Evolutionary conservation across 306 rosid genomes (phyloP), one percentile per base, ranked within the genome.

Genomic region (Acacia melanoxylon): DNA sequence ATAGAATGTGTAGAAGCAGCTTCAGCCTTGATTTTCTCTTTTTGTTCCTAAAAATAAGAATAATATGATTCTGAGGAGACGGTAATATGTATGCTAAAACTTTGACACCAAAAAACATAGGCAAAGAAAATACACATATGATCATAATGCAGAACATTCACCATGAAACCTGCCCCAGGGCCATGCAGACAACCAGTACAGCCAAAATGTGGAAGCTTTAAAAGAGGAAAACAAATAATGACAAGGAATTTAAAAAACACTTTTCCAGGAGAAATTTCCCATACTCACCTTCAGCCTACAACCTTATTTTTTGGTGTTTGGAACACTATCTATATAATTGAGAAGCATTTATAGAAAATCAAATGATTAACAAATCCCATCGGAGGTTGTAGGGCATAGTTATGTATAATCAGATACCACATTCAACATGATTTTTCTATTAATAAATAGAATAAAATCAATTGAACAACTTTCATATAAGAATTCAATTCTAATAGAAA

Each of bases 1-100:
- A 82, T 72, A 73, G 91, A 74, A 83, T 86, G 89, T 27, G 86
- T 62, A 74, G 86, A 67, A 59, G 91, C 79, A 91, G 94, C 94
- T 82, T 93, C 98, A 52, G 96, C 97, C 89, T 89, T 92, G 75
- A 84, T 80, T 82, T 95, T 93, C 80, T 93, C 99, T 87, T 86
- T 92, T 27, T 25, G 85, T 33, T 93, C 97, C 99, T 95, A 84
- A 20, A 84, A 85, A 71, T 33, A 80, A 49, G 27, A 87, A 81
- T 33, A 78, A 56, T 69, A 72, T 72, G 80, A 81, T 46, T 82
- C 58, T 59, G 70, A 31, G 37, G 74, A 77, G 59, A 80, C 13
- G 74, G 46, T 12, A 45, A 85, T 72, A 51, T 9, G 72, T 76
- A 51, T 24, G 72, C 54, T 20, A 74, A 68, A 73, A 75, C 27